These are phyloP conservation scores for Plantago coronopus DNA, from an alignment of 305 asterid genomes.

Conservation along the genomic window DNA sequence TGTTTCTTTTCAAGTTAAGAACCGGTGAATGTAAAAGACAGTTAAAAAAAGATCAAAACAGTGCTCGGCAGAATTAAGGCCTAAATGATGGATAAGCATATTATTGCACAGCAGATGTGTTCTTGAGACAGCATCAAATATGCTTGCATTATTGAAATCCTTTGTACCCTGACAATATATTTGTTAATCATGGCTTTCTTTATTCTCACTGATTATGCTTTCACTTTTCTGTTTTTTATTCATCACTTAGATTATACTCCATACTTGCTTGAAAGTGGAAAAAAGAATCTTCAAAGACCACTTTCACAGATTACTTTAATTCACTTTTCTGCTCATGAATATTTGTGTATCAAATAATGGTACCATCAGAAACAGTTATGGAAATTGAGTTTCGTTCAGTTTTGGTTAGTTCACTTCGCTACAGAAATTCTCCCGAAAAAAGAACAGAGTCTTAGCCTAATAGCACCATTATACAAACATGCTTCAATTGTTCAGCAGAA, in stretches of 20 bases:
- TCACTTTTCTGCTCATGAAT: conserved; percentile 26
- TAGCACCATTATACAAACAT: too few species aligned
- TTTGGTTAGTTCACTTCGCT: too few species aligned
- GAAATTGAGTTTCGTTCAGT: too few species aligned
- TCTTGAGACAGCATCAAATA: conserved; percentile 29
- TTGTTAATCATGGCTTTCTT: conserved; percentile 19
- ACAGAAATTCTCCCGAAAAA: too few species aligned
- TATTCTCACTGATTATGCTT: conserved; percentile 20
- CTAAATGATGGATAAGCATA: too few species aligned
- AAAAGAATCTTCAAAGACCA: conserved; percentile 38
- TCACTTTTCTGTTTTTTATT: conserved; percentile 23
- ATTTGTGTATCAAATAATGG: too few species aligned
- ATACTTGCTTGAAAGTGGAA: conserved; percentile 32
- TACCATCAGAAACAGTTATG: too few species aligned
- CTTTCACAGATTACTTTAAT: conserved; percentile 28
- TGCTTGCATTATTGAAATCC: conserved; percentile 23
- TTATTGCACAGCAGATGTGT: not conserved
- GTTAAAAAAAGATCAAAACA: too few species aligned
- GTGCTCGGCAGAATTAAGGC: too few species aligned
- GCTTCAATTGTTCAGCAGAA: not conserved
- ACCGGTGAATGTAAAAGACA: too few species aligned
- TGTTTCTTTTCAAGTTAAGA: too few species aligned
- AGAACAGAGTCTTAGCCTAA: not conserved
- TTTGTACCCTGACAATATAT: conserved; percentile 16
- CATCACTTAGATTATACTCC: conserved; percentile 33